Conservation (phyloP, 805 yeast species). For the Metschnikowia shivogae region DNA sequence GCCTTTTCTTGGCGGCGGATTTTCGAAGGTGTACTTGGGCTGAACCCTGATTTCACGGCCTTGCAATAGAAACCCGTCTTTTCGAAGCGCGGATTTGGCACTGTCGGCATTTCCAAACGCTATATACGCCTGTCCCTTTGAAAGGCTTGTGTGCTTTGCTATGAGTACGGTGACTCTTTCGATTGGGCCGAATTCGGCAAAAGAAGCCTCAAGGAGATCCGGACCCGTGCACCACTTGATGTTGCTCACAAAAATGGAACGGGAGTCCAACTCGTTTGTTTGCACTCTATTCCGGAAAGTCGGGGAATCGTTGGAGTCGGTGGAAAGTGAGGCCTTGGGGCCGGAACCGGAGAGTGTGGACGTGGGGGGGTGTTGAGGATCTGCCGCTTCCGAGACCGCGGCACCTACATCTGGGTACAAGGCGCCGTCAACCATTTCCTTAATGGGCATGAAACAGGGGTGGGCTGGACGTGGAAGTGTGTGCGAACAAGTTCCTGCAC, state of each 20-base stretch:
- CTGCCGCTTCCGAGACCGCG: too few relatives aligned
- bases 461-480: too few relatives aligned
- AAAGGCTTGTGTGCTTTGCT: conserved; percentile 41
- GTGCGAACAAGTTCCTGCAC: too few relatives aligned
- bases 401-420: too few relatives aligned
- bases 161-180: conserved; percentile 51
- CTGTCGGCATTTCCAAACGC: conserved; percentile 46
- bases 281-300: background rate
- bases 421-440: too few relatives aligned
- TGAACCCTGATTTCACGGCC: conserved; percentile 47
- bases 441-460: too few relatives aligned
- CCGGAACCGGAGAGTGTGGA: background rate
- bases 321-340: background rate
- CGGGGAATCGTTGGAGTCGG: background rate
- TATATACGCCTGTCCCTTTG: conserved; percentile 61
- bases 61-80: conserved; percentile 39
- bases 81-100: conserved; percentile 44
- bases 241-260: conserved; percentile 54
- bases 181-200: conserved; percentile 42
- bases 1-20: background rate
- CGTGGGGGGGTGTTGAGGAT: too few relatives aligned
- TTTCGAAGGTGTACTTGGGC: conserved; percentile 47
- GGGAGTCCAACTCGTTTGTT: conserved; percentile 39
- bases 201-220: conserved; percentile 45
- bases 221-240: conserved; percentile 48